Conservation (phyloP, 805 yeast genomes). For the Phaffomyces antillensis region DNA sequence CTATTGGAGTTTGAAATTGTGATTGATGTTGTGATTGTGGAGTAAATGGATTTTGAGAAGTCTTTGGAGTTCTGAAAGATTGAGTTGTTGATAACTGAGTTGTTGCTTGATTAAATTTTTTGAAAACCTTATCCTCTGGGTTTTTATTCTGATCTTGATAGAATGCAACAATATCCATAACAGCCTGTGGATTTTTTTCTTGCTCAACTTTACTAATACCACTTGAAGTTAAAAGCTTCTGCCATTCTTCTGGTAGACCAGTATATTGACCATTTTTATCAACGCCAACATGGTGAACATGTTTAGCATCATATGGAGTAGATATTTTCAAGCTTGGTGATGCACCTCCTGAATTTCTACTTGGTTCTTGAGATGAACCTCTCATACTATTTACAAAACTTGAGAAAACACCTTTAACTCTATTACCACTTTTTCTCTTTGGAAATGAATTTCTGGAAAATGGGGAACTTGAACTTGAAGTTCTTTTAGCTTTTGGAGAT, state of each 20-base stretch:
- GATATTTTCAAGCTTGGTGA: slow-evolving; percentile 49
- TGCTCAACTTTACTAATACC: slow-evolving; percentile 88
- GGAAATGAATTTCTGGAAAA: slow-evolving; percentile 12
- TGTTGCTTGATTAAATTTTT: slow-evolving; percentile 29
- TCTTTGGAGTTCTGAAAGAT: slow-evolving; percentile 28
- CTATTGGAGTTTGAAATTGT: slow-evolving; percentile 22
- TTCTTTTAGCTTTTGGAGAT: slow-evolving; percentile 8
- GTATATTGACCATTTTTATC: slow-evolving; percentile 83
- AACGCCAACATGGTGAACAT: slow-evolving; percentile 89
- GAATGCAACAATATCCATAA: slow-evolving; percentile 83
- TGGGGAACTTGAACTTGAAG: slow-evolving; percentile 22
- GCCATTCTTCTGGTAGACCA: slow-evolving; percentile 94
- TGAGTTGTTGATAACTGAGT: slow-evolving; percentile 23
- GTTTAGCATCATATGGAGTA: slow-evolving; percentile 87
- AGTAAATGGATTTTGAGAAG: slow-evolving; percentile 15
- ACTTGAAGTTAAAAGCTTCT: slow-evolving; percentile 67
- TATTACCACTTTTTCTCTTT: slow-evolving; percentile 38
- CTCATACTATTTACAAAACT: slow-evolving; percentile 37
- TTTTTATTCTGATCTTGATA: slow-evolving; percentile 55
- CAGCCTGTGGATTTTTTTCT: slow-evolving; percentile 88
- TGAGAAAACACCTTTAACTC: slow-evolving; percentile 53
- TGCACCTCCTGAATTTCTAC: slow-evolving; percentile 28
- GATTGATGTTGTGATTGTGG: slow-evolving; percentile 18
- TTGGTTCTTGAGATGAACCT: neutral
- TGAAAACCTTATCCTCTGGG: slow-evolving; percentile 34